Evolutionary conservation across 495 filamentous ascomycete genomes (phyloP), one percentile per base, ranked within the genome.

Genomic region (Aspergillus diversus): DNA sequence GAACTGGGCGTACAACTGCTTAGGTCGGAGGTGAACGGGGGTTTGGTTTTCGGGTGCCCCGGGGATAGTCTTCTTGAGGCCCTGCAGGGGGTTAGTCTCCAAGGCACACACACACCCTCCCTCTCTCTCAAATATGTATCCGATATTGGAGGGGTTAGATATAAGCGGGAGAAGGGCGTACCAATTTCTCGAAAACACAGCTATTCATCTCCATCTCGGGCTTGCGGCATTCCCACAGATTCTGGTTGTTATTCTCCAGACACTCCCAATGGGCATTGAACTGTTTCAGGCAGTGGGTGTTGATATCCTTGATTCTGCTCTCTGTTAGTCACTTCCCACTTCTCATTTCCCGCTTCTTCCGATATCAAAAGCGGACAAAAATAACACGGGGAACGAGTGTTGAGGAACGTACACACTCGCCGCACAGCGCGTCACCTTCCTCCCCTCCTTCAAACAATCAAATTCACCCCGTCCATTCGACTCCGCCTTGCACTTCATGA

Each of bases 401-500:
- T 33, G 21, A 1, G 16, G 42, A 69, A 91, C 92, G 68, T 89
- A 97, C 92, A 99, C 95, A 76, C 91, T 96, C 68, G 89, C 88
- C 60, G 95, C 95, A 83, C 95, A 99, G 74, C 96, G 82, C 63
- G 95, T 99, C 48, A 98, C 95, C 77, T 93, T 92, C 74, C 95
- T 83, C 46, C 95, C 95, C 78, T 99, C 95, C 84, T 90, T 91
- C 83, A 99, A 77, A 77, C 95, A 99, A 59, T 97, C 92, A 53
- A 96, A 75, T 81, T 98, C 96, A 63, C 94, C 96, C 77, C 81
- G 86, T 57, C 95, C 96, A 55, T 87, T 84, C 51, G 91, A 84
- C 81, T 96, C 91, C 55, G 85, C 90, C 88, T 98, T 99, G 87
- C 95, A 99, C 79, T 95, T 87, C 93, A 99, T 98, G 78, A 87